These are phyloP conservation scores for Fusarium graminum DNA, from an alignment of 2,329 filamentous ascomycete genomes.

Conservation along the genomic window DNA sequence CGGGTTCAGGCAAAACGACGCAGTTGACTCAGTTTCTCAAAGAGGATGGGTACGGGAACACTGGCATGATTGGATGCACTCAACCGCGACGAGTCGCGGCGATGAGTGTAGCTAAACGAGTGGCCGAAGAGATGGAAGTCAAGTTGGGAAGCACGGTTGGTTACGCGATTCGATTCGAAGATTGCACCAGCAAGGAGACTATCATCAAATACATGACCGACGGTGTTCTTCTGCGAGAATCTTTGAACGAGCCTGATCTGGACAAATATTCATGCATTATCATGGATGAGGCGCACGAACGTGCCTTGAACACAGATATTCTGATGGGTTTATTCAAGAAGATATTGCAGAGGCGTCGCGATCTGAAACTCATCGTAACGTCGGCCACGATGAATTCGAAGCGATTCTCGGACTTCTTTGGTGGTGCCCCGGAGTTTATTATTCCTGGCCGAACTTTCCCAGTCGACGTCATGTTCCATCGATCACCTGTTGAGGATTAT, in stretches of 20 bases:
- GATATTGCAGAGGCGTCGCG: slow-evolving; percentile 86
- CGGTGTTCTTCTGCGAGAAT: slow-evolving; percentile 92
- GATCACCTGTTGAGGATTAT: slow-evolving; percentile 96
- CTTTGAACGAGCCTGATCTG: slow-evolving; percentile 89
- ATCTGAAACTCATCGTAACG: slow-evolving; percentile 96
- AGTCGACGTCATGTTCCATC: slow-evolving; percentile 95
- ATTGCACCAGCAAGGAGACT: slow-evolving; percentile 96
- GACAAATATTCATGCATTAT: slow-evolving; percentile 98
- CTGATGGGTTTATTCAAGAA: slow-evolving; percentile 99
- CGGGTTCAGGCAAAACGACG: slow-evolving; percentile 96
- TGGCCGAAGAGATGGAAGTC: slow-evolving; percentile 98
- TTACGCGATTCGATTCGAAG: slow-evolving; percentile 98
- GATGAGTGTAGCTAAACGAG: slow-evolving; percentile 99
- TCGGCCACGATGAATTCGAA: slow-evolving; percentile 99
- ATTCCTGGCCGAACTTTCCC: slow-evolving; percentile 97
- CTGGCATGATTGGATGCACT: slow-evolving; percentile 94
- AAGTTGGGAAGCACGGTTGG: slow-evolving; percentile 88
- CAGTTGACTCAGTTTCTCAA: slow-evolving; percentile 96
- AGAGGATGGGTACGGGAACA: slow-evolving; percentile 91
- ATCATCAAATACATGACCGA: slow-evolving; percentile 99
- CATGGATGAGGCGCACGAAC: slow-evolving; percentile 99
- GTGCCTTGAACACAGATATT: slow-evolving; percentile 96
- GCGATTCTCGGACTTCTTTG: slow-evolving; percentile 95
- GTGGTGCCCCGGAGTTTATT: slow-evolving; percentile 94
- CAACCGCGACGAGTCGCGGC: slow-evolving; percentile 96